phyloP scores from a whole-genome alignment of 768 basidiomycete species.

The Auricularia sp. region DNA sequence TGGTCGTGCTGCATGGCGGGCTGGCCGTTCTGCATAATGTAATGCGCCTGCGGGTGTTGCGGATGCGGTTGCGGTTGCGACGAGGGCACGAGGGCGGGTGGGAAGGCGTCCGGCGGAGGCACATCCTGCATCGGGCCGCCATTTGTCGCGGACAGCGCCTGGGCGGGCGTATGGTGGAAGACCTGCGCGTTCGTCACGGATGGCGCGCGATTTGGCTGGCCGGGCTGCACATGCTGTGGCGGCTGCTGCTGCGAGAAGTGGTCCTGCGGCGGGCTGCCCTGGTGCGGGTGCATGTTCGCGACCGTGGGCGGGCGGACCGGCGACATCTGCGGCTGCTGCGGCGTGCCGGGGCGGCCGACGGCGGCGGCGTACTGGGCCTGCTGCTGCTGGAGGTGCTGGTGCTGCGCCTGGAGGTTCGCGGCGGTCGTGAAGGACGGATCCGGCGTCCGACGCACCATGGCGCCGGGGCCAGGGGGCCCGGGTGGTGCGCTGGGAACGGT shows the following conservation, averaged over 20 bases:
- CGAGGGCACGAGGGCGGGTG: not conserved
- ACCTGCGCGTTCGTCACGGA: not conserved
- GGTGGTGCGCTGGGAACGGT: not conserved
- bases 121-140: not conserved
- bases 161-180: not conserved
- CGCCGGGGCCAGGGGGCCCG: not conserved
- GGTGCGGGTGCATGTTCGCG: not conserved
- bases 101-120: not conserved
- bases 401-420: not conserved
- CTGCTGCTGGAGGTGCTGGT: not conserved
- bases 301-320: not conserved
- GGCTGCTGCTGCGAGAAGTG: not conserved
- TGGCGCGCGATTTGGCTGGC: not conserved
- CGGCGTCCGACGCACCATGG: not conserved
- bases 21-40: slow-evolving; percentile 2
- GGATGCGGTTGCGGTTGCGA: slow-evolving; percentile 19
- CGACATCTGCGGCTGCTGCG: too few species aligned
- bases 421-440: not conserved
- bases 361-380: not conserved
- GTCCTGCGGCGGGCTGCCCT: not conserved
- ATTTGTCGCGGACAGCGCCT: not conserved
- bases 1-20: not conserved
- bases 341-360: too few species aligned
- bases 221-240: not conserved
- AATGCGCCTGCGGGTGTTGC: slow-evolving; percentile 17